These are phyloP conservation scores for Stemphylium beticola DNA, from an alignment of 2,329 filamentous ascomycete species.

Conservation along the genomic window DNA sequence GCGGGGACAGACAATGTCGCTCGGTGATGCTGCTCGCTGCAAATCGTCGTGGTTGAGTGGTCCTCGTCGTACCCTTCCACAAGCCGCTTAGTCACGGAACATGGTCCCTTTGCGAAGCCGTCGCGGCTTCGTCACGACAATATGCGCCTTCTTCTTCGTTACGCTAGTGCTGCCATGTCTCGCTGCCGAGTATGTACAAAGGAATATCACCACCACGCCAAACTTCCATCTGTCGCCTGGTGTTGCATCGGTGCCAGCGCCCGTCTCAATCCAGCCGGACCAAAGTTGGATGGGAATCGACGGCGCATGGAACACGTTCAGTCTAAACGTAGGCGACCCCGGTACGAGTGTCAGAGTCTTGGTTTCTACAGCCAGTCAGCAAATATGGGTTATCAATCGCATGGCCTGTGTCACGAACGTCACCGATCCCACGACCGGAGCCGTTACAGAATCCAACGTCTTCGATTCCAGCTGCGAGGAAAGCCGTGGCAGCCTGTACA, in stretches of 20 bases:
- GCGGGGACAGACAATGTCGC: conserved; percentile 28
- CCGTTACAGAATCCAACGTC: conserved; percentile 26
- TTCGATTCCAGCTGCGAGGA: conserved; percentile 54
- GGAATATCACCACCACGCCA: conserved; percentile 28
- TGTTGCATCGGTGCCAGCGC: conserved; percentile 33
- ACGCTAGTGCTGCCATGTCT: conserved; percentile 27
- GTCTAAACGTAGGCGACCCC: conserved; percentile 63
- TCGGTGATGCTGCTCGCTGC: conserved; percentile 34
- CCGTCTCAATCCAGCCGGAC: conserved; percentile 43
- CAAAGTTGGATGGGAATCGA: conserved; percentile 50
- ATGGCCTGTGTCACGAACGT: conserved; percentile 31
- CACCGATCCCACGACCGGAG: conserved; percentile 56
- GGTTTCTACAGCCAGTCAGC: conserved; percentile 71
- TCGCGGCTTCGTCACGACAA: conserved; percentile 22
- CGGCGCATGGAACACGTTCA: conserved; percentile 70
- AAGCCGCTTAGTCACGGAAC: conserved; percentile 29
- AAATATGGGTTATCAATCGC: conserved; percentile 69
- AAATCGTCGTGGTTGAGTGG: conserved; percentile 31
- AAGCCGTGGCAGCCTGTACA: conserved; percentile 66
- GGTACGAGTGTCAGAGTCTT: conserved; percentile 62
- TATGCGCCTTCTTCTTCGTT: conserved; percentile 20
- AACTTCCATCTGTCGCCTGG: conserved; percentile 26
- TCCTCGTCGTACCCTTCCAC: conserved; percentile 20
- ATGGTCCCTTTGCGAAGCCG: conserved; percentile 30
- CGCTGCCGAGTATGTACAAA: conserved; percentile 28